Base-by-base conservation (phyloP, 106 monocot genomes). In the Alisma plantagoaquatica region DNA sequence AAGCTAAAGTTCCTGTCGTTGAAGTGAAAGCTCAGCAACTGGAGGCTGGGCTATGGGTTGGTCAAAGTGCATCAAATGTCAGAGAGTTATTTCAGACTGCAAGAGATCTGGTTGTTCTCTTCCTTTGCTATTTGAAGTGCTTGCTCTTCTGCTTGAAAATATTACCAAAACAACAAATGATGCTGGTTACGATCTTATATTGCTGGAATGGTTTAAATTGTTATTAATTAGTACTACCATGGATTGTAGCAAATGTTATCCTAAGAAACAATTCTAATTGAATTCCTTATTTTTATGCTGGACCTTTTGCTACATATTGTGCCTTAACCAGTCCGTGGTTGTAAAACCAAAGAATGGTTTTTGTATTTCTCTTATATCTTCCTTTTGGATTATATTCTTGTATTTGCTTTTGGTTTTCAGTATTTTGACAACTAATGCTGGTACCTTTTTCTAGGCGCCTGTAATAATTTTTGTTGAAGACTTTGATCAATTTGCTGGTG, bases 61-160 rank as follows among this genome's bases (percentile, higher is more conserved):
- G 88, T n/a, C 88, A 88, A 61, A 88, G 88, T 56, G 88, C 88
- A 53, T 82, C 88, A 25, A 88, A 88, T 88, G 82, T 88, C 42
- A 78, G 88, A 64, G 88, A 88, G 58, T 64, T 88, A 15, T 88
- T 88, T 69, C 73, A 88, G 53, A 82, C 88, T 41, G 88, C 88
- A 52, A 73, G 88, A 43, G 88, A 89, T 79, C 64, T 89, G 88
- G 88, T 89, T 52, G 31, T 30, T 49, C 49, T 54, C 31, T 54
- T 21, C n/a, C n/a, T n/a, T n/a, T n/a, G n/a, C n/a, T n/a, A n/a
- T n/a, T n/a, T n/a, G n/a, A n/a, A n/a, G n/a, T n/a, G n/a, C n/a
- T n/a, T n/a, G n/a, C n/a, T n/a, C n/a, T n/a, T n/a, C n/a, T n/a
- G n/a, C n/a, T n/a, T n/a, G n/a, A n/a, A n/a, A n/a, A n/a, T n/a